Conservation (phyloP, 169 alveolate genomes). For the Fabrea salina region DNA sequence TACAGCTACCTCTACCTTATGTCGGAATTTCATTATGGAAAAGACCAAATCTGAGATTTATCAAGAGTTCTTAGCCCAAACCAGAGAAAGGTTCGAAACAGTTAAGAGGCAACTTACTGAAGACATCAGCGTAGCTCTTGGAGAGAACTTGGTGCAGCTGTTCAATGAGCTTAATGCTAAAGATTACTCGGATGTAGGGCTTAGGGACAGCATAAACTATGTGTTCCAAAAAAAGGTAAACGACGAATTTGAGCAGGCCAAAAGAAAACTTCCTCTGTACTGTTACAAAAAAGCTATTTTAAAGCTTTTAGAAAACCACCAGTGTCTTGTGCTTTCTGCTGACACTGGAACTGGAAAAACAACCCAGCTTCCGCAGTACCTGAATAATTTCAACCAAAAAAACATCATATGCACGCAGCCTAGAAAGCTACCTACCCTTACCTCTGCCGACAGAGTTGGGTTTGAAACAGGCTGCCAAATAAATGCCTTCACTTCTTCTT, state of each 20-base stretch:
- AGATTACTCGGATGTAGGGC: no score
- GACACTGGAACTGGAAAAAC: constrained; percentile 99
- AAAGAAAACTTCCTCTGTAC: constrained; percentile 89
- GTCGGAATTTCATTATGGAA: neutral
- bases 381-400: constrained; percentile 47
- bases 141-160: no score
- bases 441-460: neutral
- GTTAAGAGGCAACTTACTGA: no score
- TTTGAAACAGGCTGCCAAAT: neutral
- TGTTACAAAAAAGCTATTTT: constrained; percentile 90
- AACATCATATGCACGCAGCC: constrained; percentile 24
- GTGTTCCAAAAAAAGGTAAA: no score
- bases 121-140: no score
- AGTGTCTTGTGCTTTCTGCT: constrained; percentile 94
- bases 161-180: no score
- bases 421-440: neutral
- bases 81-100: no score
- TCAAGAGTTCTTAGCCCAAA: no score
- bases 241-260: neutral
- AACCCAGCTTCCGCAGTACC: constrained; percentile 97
- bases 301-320: constrained; percentile 85
- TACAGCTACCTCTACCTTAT: neutral
- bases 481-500: no score
- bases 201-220: no score
- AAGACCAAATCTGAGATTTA: no score